Conservation (phyloP, 2,329 filamentous ascomycete genomes). For the Scortechinia acanthostroma region DNA sequence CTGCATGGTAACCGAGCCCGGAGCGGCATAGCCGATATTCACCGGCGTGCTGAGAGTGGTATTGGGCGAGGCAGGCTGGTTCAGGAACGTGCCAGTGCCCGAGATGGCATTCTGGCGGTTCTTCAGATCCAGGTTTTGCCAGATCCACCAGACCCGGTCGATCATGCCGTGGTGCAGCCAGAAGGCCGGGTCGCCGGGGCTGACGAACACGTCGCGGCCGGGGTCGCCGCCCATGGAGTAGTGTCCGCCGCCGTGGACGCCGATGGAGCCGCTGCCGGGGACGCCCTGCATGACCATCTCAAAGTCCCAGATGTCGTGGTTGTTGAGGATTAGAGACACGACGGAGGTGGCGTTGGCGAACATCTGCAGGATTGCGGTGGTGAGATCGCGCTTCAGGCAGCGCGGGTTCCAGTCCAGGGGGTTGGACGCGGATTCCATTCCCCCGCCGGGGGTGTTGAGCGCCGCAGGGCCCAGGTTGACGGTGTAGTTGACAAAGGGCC, state of each 20-base stretch:
- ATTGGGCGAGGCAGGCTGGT: conserved; percentile 28
- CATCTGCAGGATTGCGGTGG: conserved; percentile 21
- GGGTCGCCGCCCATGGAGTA: conserved; percentile 35
- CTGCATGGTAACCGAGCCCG: conserved; percentile 15
- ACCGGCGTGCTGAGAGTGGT: conserved; percentile 29
- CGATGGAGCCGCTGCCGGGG: conserved; percentile 17
- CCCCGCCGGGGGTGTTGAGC: conserved; percentile 9
- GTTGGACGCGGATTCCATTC: conserved; percentile 12
- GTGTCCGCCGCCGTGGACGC: conserved; percentile 30
- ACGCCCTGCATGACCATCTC: conserved; percentile 35
- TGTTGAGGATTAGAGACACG: conserved; percentile 25
- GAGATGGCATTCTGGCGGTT: conserved; percentile 25
- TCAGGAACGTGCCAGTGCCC: conserved; percentile 31
- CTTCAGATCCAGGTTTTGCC: conserved; percentile 34
- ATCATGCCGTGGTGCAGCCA: conserved; percentile 35
- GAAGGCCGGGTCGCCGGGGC: conserved; percentile 34
- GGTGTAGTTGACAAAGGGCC: conserved; percentile 33
- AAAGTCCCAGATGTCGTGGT: conserved; percentile 27
- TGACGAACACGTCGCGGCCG: conserved; percentile 32
- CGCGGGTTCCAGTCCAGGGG: conserved; percentile 28
- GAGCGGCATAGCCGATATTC: conserved; percentile 14
- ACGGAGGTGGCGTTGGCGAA: conserved; percentile 24
- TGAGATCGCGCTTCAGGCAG: conserved; percentile 31
- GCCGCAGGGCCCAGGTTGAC: conserved; percentile 27
- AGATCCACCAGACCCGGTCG: conserved; percentile 37